These are phyloP conservation scores for Blastomyces gilchristii DNA, from an alignment of 2,329 filamentous ascomycete species.

Conservation along the genomic window DNA sequence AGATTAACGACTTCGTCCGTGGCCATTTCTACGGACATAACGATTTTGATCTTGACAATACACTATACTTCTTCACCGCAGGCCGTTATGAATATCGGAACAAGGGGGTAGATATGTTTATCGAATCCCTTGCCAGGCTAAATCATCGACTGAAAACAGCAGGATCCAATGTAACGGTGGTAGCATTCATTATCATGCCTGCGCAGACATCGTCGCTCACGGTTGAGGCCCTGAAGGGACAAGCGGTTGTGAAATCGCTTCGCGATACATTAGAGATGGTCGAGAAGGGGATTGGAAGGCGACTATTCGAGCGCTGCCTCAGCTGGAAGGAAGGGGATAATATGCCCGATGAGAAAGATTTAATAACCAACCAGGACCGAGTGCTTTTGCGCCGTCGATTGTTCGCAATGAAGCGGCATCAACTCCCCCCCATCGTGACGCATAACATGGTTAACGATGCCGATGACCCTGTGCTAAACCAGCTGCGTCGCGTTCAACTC, in stretches of 20 bases:
- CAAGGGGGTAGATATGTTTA: slow-evolving; percentile 99
- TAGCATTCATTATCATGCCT: slow-evolving; percentile 98
- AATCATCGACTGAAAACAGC: slow-evolving; percentile 82
- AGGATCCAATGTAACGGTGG: slow-evolving; percentile 84
- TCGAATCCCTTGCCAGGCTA: slow-evolving; percentile 85
- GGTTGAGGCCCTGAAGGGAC: slow-evolving; percentile 89
- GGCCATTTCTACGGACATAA: slow-evolving; percentile 98
- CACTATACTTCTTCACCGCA: slow-evolving; percentile 93
- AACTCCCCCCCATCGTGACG: slow-evolving; percentile 87
- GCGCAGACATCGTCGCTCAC: slow-evolving; percentile 91
- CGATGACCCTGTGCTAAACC: slow-evolving; percentile 90
- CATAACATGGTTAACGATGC: slow-evolving; percentile 96
- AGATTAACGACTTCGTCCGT: slow-evolving; percentile 95
- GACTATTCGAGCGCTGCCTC: slow-evolving; percentile 87
- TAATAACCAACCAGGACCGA: slow-evolving; percentile 84
- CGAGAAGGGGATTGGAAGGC: slow-evolving; percentile 81
- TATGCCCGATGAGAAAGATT: slow-evolving; percentile 90
- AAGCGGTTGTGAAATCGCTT: slow-evolving; percentile 93
- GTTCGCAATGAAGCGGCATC: slow-evolving; percentile 91
- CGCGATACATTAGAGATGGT: slow-evolving; percentile 89
- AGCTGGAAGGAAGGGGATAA: slow-evolving; percentile 92
- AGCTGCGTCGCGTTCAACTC: slow-evolving; percentile 87
- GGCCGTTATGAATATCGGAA: slow-evolving; percentile 97
- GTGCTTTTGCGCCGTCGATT: slow-evolving; percentile 82
- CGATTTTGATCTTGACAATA: slow-evolving; percentile 93